Conservation (phyloP, 2,329 filamentous ascomycete genomes). For the Verticillium nonalfalfae region DNA sequence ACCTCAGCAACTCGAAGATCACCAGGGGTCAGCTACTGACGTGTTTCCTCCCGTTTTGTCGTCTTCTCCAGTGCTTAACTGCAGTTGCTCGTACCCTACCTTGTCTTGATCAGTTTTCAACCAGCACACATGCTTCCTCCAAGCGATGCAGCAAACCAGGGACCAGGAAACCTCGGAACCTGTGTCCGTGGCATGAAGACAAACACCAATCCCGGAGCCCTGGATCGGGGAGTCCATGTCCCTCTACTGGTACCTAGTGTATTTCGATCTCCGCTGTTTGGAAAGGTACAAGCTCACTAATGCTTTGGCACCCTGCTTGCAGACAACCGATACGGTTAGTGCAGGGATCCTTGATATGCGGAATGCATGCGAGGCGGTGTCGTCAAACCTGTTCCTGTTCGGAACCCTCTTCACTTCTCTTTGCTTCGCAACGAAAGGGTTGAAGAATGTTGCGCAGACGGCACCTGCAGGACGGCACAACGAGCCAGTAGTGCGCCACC, state of each 20-base stretch:
- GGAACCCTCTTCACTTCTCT: background rate
- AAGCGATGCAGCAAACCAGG: no score
- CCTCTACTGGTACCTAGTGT: no score
- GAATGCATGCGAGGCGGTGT: background rate
- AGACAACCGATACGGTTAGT: background rate
- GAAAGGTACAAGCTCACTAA: background rate
- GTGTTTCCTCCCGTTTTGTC: background rate
- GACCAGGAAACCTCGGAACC: no score
- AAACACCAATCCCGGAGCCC: no score
- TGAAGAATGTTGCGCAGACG: background rate
- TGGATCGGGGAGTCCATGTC: no score
- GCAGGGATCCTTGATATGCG: background rate
- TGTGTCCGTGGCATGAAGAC: no score
- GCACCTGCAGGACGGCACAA: background rate
- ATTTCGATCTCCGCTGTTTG: background rate
- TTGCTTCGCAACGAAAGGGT: background rate
- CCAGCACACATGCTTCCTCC: no score
- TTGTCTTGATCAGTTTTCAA: no score
- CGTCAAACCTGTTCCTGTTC: background rate
- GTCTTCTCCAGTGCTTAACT: background rate
- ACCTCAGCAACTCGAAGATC: background rate
- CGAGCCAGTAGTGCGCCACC: background rate
- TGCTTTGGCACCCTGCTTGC: background rate
- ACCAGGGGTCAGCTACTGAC: background rate
- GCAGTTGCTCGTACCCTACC: background rate